Percentiles rank a stretch among this genome's conserved stretches.
Conservation (phyloP, 768 basidiomycete species). For the Naganishia kalamii region DNA sequence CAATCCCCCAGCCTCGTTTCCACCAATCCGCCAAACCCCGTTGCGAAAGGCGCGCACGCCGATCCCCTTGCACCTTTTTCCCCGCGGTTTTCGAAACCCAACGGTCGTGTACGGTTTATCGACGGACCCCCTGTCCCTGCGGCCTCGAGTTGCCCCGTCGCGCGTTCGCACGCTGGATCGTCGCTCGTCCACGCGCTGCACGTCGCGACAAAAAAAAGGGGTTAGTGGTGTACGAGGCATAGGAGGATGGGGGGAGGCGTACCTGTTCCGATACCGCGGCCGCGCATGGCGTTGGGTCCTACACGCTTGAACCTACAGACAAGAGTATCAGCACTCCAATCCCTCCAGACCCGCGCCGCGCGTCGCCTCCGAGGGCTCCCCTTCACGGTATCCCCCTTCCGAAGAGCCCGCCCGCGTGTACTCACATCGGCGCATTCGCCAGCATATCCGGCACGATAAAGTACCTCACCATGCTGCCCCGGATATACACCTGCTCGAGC, state of each 20-base stretch:
- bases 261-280: conserved; percentile 89
- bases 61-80: neutral
- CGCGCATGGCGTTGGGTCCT: conserved; percentile 96
- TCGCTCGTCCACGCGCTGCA: conserved; percentile 22
- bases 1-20: too few relatives aligned
- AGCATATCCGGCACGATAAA: conserved; percentile 99
- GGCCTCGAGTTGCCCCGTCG: conserved; percentile 18
- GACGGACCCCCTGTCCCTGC: conserved; percentile 25
- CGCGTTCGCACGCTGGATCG: conserved; percentile 24
- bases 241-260: neutral
- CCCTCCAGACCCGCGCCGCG: neutral
- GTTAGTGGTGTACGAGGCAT: neutral
- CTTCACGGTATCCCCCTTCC: neutral
- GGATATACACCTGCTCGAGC: conserved; percentile 96
- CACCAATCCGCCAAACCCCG: too few relatives aligned
- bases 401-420: conserved; percentile 25
- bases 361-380: neutral
- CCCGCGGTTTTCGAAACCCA: neutral
- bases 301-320: conserved; percentile 89
- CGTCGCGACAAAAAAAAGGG: neutral
- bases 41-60: too few relatives aligned
- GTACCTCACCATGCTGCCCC: conserved; percentile 94
- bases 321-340: neutral
- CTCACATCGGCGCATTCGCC: conserved; percentile 96
- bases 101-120: conserved; percentile 1